Conservation (phyloP, 78 protist genomes). For the Isochrysis galbana region DNA sequence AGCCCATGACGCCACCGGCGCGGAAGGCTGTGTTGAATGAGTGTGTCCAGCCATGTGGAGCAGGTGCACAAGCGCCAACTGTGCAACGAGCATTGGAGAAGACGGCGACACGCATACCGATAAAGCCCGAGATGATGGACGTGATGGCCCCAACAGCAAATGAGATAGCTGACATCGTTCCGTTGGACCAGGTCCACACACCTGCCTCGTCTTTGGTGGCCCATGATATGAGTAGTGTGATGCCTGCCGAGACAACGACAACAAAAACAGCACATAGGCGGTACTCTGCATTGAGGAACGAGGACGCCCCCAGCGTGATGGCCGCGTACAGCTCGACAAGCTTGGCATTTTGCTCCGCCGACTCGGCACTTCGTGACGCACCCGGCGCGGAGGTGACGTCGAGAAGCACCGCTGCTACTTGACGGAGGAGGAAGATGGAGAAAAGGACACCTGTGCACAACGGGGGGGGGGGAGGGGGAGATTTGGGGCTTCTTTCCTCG, state of each 20-base stretch:
- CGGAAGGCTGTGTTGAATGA: conserved; percentile 64
- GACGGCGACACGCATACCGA: conserved; percentile 70
- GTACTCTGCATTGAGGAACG: conserved; percentile 58
- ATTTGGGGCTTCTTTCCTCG: too few relatives aligned
- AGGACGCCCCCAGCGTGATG: conserved; percentile 6
- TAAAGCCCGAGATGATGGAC: conserved; percentile 56
- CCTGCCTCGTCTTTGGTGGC: background rate
- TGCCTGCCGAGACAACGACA: background rate
- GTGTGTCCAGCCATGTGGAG: conserved; percentile 17
- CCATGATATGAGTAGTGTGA: background rate
- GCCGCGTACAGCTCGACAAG: background rate
- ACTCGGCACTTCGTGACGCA: background rate
- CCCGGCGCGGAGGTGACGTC: background rate
- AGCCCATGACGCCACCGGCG: conserved; percentile 74
- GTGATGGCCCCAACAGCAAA: conserved; percentile 62
- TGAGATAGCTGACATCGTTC: conserved; percentile 21
- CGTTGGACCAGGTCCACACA: background rate
- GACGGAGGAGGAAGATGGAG: background rate
- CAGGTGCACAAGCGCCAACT: conserved; percentile 18
- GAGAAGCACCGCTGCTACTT: background rate
- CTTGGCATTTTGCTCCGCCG: background rate
- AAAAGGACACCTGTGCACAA: background rate
- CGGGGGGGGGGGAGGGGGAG: too few relatives aligned
- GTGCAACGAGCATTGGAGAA: conserved; percentile 58
- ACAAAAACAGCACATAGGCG: conserved; percentile 30